Evolutionary conservation across 2,329 filamentous ascomycete genomes (phyloP).

Genomic region (Neofusicoccum cordaticola): DNA sequence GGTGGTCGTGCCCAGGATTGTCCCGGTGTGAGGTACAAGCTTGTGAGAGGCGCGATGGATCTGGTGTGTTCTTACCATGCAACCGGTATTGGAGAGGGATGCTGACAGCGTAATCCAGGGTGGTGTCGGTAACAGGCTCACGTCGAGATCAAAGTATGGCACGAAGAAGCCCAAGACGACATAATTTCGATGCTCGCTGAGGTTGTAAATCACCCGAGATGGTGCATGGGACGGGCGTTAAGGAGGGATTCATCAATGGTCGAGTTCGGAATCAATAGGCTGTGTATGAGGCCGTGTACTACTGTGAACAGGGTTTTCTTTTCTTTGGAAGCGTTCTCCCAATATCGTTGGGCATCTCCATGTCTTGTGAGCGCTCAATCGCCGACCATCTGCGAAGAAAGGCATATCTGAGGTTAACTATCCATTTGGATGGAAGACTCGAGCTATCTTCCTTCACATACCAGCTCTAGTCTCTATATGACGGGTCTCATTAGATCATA

Average conservation of each 20-base stretch:
- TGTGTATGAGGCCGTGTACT: neutral
- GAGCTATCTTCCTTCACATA: too few species aligned
- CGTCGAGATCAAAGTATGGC: conserved; percentile 91
- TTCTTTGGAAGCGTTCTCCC: too few species aligned
- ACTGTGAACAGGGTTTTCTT: too few species aligned
- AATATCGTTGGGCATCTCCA: too few species aligned
- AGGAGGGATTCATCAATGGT: neutral
- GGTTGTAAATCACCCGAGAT: neutral
- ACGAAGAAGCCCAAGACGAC: conserved; percentile 92
- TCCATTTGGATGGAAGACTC: too few species aligned
- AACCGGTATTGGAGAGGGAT: neutral
- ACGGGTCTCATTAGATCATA: too few species aligned
- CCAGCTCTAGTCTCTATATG: too few species aligned
- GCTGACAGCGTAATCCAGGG: conserved; percentile 56
- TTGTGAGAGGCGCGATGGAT: conserved; percentile 89
- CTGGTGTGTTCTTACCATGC: conserved; percentile 62
- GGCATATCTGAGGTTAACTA: too few species aligned
- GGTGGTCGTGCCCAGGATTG: conserved; percentile 95
- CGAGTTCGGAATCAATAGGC: neutral
- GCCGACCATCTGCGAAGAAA: too few species aligned
- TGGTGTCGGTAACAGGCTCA: conserved; percentile 81
- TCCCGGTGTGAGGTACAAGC: conserved; percentile 93
- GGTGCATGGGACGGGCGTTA: conserved; percentile 2
- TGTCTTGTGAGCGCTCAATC: too few species aligned
- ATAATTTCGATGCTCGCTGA: neutral